Evolutionary conservation across 1,284 basidiomycete genomes (phyloP).

Genomic region (Trichosporon sp.): DNA sequence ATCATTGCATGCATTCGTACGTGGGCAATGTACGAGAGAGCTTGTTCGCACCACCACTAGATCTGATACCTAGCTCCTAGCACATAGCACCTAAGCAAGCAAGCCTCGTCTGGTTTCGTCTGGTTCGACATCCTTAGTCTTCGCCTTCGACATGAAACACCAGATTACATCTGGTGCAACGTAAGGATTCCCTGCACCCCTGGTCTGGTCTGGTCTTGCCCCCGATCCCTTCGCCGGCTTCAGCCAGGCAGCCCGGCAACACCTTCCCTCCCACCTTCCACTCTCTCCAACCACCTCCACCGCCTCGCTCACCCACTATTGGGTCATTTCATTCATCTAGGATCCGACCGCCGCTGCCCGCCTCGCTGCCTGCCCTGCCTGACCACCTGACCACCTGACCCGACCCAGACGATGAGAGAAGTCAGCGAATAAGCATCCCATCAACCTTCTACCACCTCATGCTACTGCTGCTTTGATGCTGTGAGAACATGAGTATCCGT

Average conservation of each 20-base stretch:
- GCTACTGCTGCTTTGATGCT: not conserved
- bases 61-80: no score
- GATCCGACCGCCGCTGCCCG: not conserved
- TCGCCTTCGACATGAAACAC: not conserved
- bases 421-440: not conserved
- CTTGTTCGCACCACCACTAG: not conserved
- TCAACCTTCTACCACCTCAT: not conserved
- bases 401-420: not conserved
- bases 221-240: no score
- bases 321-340: not conserved
- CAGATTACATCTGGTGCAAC: not conserved
- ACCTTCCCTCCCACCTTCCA: no score
- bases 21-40: no score
- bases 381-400: not conserved
- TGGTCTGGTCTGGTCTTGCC: no score
- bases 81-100: no score
- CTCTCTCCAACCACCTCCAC: not conserved
- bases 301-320: not conserved
- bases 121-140: no score
- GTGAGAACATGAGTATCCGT: not conserved
- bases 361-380: no score
- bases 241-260: no score
- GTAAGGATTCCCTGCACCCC: not conserved
- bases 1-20: not conserved
- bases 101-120: no score